phyloP scores from a whole-genome alignment of 805 yeast genomes.

The Dipodascopsis tothii region DNA sequence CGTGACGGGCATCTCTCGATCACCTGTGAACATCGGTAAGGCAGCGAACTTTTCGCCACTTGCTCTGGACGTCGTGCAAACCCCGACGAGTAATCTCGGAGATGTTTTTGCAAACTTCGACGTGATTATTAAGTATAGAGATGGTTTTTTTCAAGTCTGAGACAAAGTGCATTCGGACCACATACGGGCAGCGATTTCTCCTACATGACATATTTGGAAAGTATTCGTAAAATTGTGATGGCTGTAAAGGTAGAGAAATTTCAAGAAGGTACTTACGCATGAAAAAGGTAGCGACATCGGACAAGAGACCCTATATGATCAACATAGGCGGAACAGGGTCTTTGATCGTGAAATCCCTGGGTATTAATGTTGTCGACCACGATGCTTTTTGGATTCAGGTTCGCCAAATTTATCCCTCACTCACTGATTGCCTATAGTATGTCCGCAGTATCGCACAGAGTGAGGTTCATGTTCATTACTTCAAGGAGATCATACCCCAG shows the following conservation, averaged over 20 bases:
- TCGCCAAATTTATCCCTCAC: background rate
- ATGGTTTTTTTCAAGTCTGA: background rate
- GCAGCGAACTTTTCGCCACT: background rate
- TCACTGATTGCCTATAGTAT: background rate
- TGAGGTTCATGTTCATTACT: background rate
- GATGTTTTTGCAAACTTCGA: background rate
- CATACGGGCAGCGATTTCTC: background rate
- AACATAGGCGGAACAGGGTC: conserved; percentile 6
- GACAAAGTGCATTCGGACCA: conserved; percentile 2
- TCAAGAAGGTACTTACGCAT: background rate
- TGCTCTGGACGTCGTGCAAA: conserved; percentile 1
- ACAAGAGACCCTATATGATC: conserved; percentile 2
- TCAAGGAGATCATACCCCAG: background rate
- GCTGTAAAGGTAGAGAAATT: conserved; percentile 2
- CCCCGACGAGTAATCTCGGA: conserved; percentile 2
- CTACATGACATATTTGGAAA: conserved; percentile 4
- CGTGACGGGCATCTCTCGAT: conserved; percentile 5
- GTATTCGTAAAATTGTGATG: conserved; percentile 1
- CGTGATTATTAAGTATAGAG: conserved; percentile 5
- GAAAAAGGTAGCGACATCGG: background rate
- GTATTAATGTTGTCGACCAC: conserved; percentile 4
- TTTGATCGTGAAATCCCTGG: conserved; percentile 4
- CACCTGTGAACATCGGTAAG: conserved; percentile 1
- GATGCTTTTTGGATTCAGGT: conserved; percentile 5
- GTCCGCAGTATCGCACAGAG: conserved; percentile 7